Conservation (phyloP, 768 basidiomycete species). For the Pluteus cervinus region DNA sequence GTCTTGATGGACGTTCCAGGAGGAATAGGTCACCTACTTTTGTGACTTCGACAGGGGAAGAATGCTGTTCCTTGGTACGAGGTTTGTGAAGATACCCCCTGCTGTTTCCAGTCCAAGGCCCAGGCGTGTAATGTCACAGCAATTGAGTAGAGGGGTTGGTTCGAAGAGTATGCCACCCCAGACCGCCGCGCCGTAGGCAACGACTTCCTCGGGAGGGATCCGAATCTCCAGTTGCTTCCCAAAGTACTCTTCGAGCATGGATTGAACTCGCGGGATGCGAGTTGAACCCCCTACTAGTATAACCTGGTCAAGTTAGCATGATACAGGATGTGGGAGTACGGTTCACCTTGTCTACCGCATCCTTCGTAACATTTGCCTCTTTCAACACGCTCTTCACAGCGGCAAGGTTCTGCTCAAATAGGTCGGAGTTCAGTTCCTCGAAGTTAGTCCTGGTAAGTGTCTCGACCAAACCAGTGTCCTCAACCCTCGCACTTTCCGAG, state of each 20-base stretch:
- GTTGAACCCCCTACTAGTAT: conserved; percentile 99
- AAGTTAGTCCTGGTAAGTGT: too few species aligned
- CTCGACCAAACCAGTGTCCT: too few species aligned
- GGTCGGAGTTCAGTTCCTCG: too few species aligned
- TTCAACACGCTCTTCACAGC: too few species aligned
- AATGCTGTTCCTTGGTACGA: conserved; percentile 97
- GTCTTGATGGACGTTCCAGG: too few species aligned
- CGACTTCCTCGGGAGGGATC: conserved; percentile 99
- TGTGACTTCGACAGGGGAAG: conserved; percentile 99
- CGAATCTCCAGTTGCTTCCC: conserved; percentile 97
- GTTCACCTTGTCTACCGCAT: too few species aligned
- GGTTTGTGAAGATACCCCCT: conserved; percentile 99
- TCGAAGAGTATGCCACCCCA: conserved; percentile 98
- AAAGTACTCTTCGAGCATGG: conserved; percentile 91
- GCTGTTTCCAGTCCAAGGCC: conserved; percentile 98
- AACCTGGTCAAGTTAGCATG: conserved; percentile 92
- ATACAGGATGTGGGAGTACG: too few species aligned
- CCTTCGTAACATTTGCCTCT: too few species aligned
- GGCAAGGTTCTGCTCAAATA: too few species aligned
- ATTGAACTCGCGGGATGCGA: conserved; percentile 93
- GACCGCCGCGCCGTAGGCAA: conserved; percentile 96
- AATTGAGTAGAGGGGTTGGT: conserved; percentile 90
- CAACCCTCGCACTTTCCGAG: too few species aligned
- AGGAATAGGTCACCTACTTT: too few species aligned
- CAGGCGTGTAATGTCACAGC: conserved; percentile 93